Conservation (phyloP, 129 eudicot genomes). For the Kitagawia praeruptora region DNA sequence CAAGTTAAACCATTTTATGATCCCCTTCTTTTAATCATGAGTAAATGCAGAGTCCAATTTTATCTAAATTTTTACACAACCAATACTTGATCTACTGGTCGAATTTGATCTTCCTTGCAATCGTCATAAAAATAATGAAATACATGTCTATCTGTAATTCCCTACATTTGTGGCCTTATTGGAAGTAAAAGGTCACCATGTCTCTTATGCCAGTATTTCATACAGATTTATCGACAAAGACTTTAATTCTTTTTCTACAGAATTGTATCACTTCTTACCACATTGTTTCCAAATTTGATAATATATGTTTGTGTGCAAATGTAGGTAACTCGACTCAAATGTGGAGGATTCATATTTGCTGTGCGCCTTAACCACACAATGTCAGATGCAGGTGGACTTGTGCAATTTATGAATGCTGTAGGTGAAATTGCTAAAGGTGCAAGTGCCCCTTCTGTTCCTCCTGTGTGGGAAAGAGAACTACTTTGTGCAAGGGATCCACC, state of each 20-base stretch:
- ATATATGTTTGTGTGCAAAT: background rate
- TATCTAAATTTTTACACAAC: background rate
- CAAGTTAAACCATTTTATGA: too few relatives aligned
- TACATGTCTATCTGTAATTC: too few relatives aligned
- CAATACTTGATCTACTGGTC: background rate
- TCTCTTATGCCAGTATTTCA: background rate
- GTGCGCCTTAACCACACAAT: conserved; percentile 15
- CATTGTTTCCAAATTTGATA: background rate
- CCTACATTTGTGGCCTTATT: background rate
- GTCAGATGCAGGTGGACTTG: conserved; percentile 20
- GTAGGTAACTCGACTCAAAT: conserved; percentile 25
- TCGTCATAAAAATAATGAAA: too few relatives aligned
- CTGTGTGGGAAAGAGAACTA: conserved; percentile 26
- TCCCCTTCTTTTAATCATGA: too few relatives aligned
- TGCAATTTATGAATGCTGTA: conserved; percentile 19
- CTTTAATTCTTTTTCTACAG: background rate
- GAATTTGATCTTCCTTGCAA: too few relatives aligned
- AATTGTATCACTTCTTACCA: background rate
- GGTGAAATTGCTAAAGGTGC: conserved; percentile 26
- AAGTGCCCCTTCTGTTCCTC: conserved; percentile 15
- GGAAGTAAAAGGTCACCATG: background rate
- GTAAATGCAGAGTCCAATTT: background rate
- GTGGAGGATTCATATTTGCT: conserved; percentile 27
- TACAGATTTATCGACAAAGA: background rate
- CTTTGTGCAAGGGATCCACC: conserved; percentile 23